Evolutionary conservation across 1,139 yeast genomes (phyloP), one percentile per base, ranked within the genome.

Genomic region (Geotrichum reessii): DNA sequence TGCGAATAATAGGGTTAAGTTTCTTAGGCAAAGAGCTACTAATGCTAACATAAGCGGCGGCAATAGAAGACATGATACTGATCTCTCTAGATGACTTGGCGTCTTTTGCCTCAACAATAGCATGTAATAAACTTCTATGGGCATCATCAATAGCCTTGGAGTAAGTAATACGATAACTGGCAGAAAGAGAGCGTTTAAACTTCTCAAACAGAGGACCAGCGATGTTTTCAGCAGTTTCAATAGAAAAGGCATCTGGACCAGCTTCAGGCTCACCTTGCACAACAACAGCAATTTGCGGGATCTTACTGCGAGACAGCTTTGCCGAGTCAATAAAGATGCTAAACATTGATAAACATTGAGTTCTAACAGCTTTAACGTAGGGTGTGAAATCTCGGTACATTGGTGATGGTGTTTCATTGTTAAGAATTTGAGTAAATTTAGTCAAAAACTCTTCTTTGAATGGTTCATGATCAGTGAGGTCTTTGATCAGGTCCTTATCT

Each of bases 231-330:
- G 97, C 98, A 64, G 83, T 82, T 49, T 81, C 87, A 53, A 93
- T 72, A 11, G 90, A 82, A 73, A 95, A 95, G 0, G 98, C 98
- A 65, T 86, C 92, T 0, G 96, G 92, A 0, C 97, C 98, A 3
- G 98, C 96, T 63, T 89, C 96, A 1, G 85, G 78, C 69, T 93
- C 99, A 42, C 99, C 99, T 71, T 90, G 95, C 3, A 92, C 97
- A 19, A 92, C 85, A 5, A 90, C 85, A 0, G 99, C 95, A 40
- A 95, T 73, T 60, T 84, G 87, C 0, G 97, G 97, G 14, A 91
- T 73, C 70, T 87, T 89, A 47, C 82, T 79, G n/a, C 85, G 82
- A 1, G 95, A 78, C 19, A 91, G 73, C 71, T 86, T 86, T 6
- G 95, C 96, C 33, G 80, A 80, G 53, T 86, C 91, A 40, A 85